Evolutionary conservation across 257 asterid genomes (phyloP).

Genomic region (Solanum ahanhuiri): DNA sequence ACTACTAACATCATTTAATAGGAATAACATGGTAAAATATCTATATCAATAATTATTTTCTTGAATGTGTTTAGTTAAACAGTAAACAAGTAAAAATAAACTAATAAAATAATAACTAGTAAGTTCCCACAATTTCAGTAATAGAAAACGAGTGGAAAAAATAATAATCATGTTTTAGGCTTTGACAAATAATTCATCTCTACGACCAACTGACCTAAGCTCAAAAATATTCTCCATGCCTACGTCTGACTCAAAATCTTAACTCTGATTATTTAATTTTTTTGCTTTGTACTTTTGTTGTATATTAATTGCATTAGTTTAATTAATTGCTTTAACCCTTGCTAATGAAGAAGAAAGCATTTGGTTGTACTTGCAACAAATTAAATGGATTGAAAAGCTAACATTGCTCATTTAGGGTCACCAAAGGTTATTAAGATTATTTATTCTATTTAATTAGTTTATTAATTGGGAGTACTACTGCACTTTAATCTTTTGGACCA

Average conservation of each 20-base stretch:
- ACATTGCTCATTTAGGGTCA: conserved; percentile 24
- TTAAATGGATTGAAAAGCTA: conserved; percentile 3
- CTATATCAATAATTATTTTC: no score
- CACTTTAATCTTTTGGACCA: neutral
- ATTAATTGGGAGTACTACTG: neutral
- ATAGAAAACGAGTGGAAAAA: neutral
- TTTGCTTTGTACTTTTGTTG: neutral
- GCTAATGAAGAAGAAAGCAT: neutral
- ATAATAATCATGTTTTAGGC: neutral
- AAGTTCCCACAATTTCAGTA: neutral
- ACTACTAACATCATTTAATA: no score
- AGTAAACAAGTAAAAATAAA: no score
- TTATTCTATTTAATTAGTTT: neutral
- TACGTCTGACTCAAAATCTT: neutral
- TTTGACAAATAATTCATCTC: neutral
- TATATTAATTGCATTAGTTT: neutral
- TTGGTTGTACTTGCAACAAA: conserved; percentile 14
- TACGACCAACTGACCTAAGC: neutral
- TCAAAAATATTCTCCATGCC: neutral
- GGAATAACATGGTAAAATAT: no score
- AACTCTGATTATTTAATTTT: neutral
- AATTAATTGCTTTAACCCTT: neutral
- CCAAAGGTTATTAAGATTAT: conserved; percentile 27
- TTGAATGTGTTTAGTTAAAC: no score
- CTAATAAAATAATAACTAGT: no score